Evolutionary conservation across 352 stramenopile species (phyloP).

Genomic region (Globisporangium cylindrosporum): DNA sequence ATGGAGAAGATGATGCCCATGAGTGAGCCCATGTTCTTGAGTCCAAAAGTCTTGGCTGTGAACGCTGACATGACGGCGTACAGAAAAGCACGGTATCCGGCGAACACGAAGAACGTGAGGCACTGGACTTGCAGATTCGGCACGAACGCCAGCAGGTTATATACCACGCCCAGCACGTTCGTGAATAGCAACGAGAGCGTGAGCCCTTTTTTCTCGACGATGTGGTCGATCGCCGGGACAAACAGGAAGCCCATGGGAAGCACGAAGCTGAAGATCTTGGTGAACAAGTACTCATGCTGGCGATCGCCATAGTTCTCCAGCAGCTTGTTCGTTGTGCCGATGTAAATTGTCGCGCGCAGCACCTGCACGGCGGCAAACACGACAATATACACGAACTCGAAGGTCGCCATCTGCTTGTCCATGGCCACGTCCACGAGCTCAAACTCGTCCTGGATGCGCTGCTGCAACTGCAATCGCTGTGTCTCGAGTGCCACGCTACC

Average conservation of each 20-base stretch:
- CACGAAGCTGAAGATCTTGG: conserved; percentile 85
- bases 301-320: conserved; percentile 80
- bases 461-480: conserved; percentile 2
- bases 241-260: conserved; percentile 83
- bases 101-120: conserved; percentile 78
- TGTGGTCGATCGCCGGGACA: conserved; percentile 80
- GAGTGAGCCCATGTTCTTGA: conserved; percentile 81
- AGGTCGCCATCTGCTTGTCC: conserved; percentile 62
- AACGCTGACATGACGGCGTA: conserved; percentile 87
- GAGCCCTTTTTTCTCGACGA: conserved; percentile 71
- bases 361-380: conserved; percentile 71
- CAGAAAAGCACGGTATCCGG: conserved; percentile 80
- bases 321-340: conserved; percentile 84
- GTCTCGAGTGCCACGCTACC: conserved; percentile 4
- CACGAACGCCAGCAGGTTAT: conserved; percentile 72
- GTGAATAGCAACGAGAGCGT: conserved; percentile 71
- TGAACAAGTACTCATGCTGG: conserved; percentile 65
- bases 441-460: conserved; percentile 23
- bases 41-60: conserved; percentile 83
- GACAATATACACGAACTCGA: conserved; percentile 80
- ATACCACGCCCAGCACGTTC: conserved; percentile 63
- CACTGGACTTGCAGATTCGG: conserved; percentile 63
- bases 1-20: conserved; percentile 84
- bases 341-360: conserved; percentile 79
- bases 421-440: conserved; percentile 58